phyloP scores from a whole-genome alignment of 768 basidiomycete species.

The Psilocybe azurescens region DNA sequence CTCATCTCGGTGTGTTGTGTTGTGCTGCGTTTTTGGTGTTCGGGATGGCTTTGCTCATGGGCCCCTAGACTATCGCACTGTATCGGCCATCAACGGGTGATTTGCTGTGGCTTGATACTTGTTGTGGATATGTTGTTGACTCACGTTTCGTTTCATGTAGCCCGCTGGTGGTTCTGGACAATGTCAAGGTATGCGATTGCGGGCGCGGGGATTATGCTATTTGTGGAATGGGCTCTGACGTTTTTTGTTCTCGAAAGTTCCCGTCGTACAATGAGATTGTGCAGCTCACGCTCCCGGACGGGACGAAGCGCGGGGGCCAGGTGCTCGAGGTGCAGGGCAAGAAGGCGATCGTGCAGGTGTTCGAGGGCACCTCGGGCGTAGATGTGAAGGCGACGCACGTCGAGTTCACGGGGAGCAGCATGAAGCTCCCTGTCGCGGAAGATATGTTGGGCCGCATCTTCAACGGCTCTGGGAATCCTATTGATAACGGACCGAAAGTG shows the following conservation, averaged over 20 bases:
- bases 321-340: slow-evolving; percentile 98
- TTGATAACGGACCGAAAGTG: slow-evolving; percentile 98
- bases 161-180: slow-evolving; percentile 95
- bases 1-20: slow-evolving; percentile 74
- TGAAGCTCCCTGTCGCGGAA: slow-evolving; percentile 98
- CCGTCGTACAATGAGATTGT: slow-evolving; percentile 99
- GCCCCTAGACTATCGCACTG: slow-evolving; percentile 90
- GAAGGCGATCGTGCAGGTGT: slow-evolving; percentile 99
- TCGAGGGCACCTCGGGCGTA: slow-evolving; percentile 96
- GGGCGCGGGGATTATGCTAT: background rate
- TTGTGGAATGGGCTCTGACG: background rate
- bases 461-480: slow-evolving; percentile 97
- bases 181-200: slow-evolving; percentile 79
- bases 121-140: background rate
- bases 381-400: slow-evolving; percentile 98
- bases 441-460: slow-evolving; percentile 99
- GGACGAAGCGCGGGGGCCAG: slow-evolving; percentile 93
- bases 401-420: slow-evolving; percentile 97
- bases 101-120: background rate
- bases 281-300: slow-evolving; percentile 92
- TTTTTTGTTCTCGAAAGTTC: slow-evolving; percentile 58
- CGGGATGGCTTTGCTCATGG: slow-evolving; percentile 2
- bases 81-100: slow-evolving; percentile 97
- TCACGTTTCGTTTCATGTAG: slow-evolving; percentile 43
- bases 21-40: background rate